phyloP scores from a whole-genome alignment of 2,329 filamentous ascomycete species.

The Fusarium agapanthi region DNA sequence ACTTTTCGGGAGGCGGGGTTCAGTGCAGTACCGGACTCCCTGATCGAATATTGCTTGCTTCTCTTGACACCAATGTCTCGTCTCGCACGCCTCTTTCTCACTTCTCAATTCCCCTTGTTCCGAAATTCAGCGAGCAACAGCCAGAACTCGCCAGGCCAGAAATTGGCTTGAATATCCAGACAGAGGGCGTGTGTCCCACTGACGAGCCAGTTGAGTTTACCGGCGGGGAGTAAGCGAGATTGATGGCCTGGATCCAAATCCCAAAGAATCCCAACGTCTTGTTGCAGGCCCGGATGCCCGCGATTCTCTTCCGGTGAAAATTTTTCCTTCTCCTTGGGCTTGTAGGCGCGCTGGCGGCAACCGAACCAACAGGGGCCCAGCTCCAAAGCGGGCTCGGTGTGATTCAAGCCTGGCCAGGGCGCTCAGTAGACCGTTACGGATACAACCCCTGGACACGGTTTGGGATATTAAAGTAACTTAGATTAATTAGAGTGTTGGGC shows the following conservation, averaged over 20 bases:
- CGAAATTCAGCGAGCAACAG: conserved; percentile 20
- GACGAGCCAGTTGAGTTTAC: conserved; percentile 47
- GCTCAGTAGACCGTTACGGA: conserved; percentile 34
- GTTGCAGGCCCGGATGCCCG: conserved; percentile 38
- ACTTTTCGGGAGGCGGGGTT: conserved; percentile 24
- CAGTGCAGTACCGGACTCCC: not conserved
- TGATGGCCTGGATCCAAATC: conserved; percentile 41
- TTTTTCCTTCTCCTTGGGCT: conserved; percentile 43
- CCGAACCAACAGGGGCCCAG: conserved; percentile 38
- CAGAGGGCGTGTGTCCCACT: conserved; percentile 31
- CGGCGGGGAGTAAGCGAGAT: conserved; percentile 49
- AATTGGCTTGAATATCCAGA: conserved; percentile 1
- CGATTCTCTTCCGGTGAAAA: conserved; percentile 44
- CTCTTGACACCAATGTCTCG: conserved; percentile 3
- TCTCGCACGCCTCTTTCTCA: conserved; percentile 10
- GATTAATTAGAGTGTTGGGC: conserved; percentile 14
- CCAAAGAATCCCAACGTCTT: conserved; percentile 40
- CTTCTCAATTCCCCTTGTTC: conserved; percentile 23
- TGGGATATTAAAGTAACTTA: conserved; percentile 23
- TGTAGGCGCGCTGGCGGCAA: conserved; percentile 45
- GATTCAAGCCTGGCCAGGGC: conserved; percentile 38
- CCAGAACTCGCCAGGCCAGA: conserved; percentile 24
- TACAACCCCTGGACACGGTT: conserved; percentile 27
- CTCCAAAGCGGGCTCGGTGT: conserved; percentile 33
- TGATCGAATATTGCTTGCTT: conserved; percentile 6